These are phyloP conservation scores for Pleurotus djamor DNA, from an alignment of 768 basidiomycete species.

Conservation along the genomic window DNA sequence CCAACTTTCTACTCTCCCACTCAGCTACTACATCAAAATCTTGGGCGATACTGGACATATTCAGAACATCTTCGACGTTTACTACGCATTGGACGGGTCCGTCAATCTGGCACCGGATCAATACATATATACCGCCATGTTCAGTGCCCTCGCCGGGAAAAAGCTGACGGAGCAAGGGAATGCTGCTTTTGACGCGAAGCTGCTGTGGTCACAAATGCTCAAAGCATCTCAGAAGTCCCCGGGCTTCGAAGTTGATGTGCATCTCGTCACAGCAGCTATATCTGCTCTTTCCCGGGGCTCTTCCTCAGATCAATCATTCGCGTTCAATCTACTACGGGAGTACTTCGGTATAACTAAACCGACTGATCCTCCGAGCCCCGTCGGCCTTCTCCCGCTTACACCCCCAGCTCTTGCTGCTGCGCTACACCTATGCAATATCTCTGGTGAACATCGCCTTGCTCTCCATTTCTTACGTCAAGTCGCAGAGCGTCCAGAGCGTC, in stretches of 20 bases:
- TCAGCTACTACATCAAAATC: slow-evolving; percentile 63
- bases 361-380: slow-evolving; percentile 32
- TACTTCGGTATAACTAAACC: slow-evolving; percentile 59
- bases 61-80: slow-evolving; percentile 75
- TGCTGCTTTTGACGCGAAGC: slow-evolving; percentile 64
- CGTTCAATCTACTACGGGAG: slow-evolving; percentile 59
- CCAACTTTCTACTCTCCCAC: slow-evolving; percentile 48
- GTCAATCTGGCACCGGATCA: slow-evolving; percentile 62
- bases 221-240: slow-evolving; percentile 45
- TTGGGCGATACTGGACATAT: slow-evolving; percentile 58
- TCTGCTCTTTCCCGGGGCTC: slow-evolving; percentile 55
- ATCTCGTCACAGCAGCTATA: slow-evolving; percentile 50
- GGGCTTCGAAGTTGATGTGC: slow-evolving; percentile 50
- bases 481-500: slow-evolving; percentile 40
- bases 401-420: slow-evolving; percentile 48
- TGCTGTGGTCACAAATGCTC: slow-evolving; percentile 67
- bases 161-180: slow-evolving; percentile 17
- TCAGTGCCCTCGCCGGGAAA: slow-evolving; percentile 43
- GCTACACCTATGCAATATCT: slow-evolving; percentile 53
- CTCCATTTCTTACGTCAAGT: slow-evolving; percentile 60
- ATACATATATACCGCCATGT: slow-evolving; percentile 64
- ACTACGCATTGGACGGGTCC: slow-evolving; percentile 60
- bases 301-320: slow-evolving; percentile 59
- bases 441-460: slow-evolving; percentile 42
- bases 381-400: slow-evolving; percentile 39